phyloP scores from a whole-genome alignment of 805 yeast species.

The Wickerhamiella vanderwaltii region DNA sequence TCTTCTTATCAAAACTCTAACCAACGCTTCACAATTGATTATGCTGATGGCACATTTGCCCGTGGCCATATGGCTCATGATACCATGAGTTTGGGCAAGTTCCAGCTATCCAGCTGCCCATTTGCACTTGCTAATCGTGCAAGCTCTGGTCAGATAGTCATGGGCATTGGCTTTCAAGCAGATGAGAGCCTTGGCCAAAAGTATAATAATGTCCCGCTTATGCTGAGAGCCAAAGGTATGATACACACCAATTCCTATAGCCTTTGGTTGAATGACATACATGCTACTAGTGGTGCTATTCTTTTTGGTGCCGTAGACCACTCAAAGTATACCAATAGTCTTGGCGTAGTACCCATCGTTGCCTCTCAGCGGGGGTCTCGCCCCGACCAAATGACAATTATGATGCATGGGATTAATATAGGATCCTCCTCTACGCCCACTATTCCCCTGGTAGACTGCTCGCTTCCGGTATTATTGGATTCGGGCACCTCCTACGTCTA shows the following conservation, averaged over 20 bases:
- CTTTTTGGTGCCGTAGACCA: constrained; percentile 35
- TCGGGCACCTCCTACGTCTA: constrained; percentile 42
- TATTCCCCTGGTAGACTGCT: constrained; percentile 11
- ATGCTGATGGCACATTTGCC: constrained; percentile 39
- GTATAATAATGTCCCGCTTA: constrained; percentile 25
- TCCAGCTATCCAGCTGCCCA: constrained; percentile 39
- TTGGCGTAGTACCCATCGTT: constrained; percentile 25
- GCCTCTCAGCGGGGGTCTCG: neutral
- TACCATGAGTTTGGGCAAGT: constrained; percentile 40
- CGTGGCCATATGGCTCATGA: constrained; percentile 57
- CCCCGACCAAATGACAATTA: constrained; percentile 18
- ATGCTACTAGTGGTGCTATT: constrained; percentile 27
- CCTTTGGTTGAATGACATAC: constrained; percentile 30
- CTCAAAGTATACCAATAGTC: constrained; percentile 30
- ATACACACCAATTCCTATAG: constrained; percentile 35
- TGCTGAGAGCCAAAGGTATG: constrained; percentile 31
- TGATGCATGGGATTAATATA: constrained; percentile 18
- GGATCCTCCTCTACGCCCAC: neutral
- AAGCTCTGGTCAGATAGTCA: constrained; percentile 47
- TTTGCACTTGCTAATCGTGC: constrained; percentile 66
- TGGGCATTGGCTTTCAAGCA: constrained; percentile 29
- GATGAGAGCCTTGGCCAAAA: constrained; percentile 26
- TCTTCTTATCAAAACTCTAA: constrained; percentile 17
- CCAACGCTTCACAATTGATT: constrained; percentile 21
- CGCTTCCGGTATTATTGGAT: constrained; percentile 30